phyloP scores from a whole-genome alignment of 257 asterid species.

The Euphrasia confusa region DNA sequence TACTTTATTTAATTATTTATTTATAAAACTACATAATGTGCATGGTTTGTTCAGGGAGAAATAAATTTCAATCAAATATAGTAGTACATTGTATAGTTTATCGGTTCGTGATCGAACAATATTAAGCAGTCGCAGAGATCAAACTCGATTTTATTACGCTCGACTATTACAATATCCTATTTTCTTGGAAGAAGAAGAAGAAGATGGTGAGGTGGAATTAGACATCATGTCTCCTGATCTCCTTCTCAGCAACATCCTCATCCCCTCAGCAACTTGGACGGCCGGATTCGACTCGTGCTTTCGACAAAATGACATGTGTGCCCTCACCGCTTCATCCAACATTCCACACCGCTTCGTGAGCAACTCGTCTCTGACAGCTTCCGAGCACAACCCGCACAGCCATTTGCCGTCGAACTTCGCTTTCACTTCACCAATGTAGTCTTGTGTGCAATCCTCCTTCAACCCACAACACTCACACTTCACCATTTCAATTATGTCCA shows the following conservation, averaged over 20 bases:
- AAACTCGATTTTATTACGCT: too few species aligned
- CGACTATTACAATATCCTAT: too few species aligned
- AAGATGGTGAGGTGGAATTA: slow-evolving; percentile 25
- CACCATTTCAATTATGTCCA: slow-evolving; percentile 65
- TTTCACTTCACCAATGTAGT: slow-evolving; percentile 64
- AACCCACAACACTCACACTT: slow-evolving; percentile 91
- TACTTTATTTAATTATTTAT: too few species aligned
- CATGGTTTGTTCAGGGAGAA: too few species aligned
- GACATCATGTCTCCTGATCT: slow-evolving; percentile 41
- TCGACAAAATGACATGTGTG: slow-evolving; percentile 85
- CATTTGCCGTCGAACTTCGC: slow-evolving; percentile 75
- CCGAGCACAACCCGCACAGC: slow-evolving; percentile 84
- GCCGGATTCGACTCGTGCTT: slow-evolving; percentile 76
- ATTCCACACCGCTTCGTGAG: slow-evolving; percentile 19
- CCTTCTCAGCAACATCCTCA: slow-evolving; percentile 72
- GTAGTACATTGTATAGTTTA: too few species aligned
- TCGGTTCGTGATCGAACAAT: too few species aligned
- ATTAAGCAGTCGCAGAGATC: too few species aligned
- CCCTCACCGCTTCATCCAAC: slow-evolving; percentile 65
- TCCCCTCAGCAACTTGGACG: slow-evolving; percentile 76
- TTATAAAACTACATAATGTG: too few species aligned
- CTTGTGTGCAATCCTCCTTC: slow-evolving; percentile 85
- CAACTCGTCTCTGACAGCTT: slow-evolving; percentile 82
- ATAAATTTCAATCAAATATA: too few species aligned
- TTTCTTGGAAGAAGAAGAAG: slow-evolving; percentile 23